Evolutionary conservation across 1,284 basidiomycete species (phyloP).

Genomic region (Tilletia indica): DNA sequence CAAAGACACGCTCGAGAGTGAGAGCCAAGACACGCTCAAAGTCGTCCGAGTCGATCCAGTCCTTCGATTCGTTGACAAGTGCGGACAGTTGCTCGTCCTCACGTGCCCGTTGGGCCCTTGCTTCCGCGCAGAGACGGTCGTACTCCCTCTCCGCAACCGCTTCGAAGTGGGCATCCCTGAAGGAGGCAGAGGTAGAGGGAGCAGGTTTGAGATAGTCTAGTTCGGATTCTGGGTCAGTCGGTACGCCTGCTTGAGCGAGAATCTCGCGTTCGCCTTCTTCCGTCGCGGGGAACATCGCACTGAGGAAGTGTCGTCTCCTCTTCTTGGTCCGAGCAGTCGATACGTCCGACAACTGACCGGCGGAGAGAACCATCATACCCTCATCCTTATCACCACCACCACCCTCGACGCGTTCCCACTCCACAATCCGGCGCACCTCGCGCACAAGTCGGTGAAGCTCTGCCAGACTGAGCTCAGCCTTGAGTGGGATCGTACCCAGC

Average conservation of each 20-base stretch:
- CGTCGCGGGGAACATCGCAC: conserved; percentile 46
- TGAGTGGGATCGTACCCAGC: conserved; percentile 77
- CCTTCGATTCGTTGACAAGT: conserved; percentile 70
- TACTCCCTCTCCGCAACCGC: neutral
- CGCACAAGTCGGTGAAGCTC: conserved; percentile 70
- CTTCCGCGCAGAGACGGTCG: neutral
- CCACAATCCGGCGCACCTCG: conserved; percentile 72
- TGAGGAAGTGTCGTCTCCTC: conserved; percentile 47
- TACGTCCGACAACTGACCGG: conserved; percentile 5
- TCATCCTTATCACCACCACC: neutral
- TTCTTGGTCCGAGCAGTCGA: neutral
- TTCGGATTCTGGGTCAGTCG: conserved; percentile 23
- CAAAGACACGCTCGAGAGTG: conserved; percentile 69
- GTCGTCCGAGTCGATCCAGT: conserved; percentile 67
- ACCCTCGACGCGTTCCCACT: conserved; percentile 54
- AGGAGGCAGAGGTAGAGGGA: no score
- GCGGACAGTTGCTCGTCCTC: conserved; percentile 64
- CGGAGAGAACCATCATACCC: neutral
- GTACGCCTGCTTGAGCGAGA: conserved; percentile 49
- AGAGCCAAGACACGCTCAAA: conserved; percentile 69
- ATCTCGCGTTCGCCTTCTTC: conserved; percentile 39
- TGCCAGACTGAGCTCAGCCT: conserved; percentile 67
- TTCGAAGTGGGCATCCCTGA: neutral
- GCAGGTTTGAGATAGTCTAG: neutral
- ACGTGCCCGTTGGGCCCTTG: neutral